These are phyloP conservation scores for Pleoardoris graminearum DNA, from an alignment of 2,329 filamentous ascomycete genomes.

Conservation along the genomic window DNA sequence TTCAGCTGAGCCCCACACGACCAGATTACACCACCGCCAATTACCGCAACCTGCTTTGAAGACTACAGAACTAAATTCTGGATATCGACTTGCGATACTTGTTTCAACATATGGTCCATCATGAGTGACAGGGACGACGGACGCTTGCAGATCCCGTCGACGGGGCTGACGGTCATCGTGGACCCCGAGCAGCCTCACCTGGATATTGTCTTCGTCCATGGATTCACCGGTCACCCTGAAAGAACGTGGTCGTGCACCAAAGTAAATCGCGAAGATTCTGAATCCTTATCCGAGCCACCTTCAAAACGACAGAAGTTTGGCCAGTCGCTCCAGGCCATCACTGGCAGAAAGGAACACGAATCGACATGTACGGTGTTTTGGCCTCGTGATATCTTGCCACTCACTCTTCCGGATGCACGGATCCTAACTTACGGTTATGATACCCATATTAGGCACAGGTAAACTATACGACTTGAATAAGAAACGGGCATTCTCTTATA, in stretches of 20 bases:
- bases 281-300: slow-evolving; percentile 8
- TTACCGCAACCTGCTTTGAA: too few relatives aligned
- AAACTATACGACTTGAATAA: not conserved
- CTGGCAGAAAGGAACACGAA: not conserved
- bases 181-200: slow-evolving; percentile 13
- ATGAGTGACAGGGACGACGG: not conserved
- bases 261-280: not conserved
- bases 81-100: not conserved
- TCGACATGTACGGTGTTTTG: slow-evolving; percentile 7
- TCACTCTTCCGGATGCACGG: slow-evolving; percentile 9
- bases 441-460: slow-evolving; percentile 16
- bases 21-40: not conserved
- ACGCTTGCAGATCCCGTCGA: slow-evolving; percentile 8
- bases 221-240: slow-evolving; percentile 17
- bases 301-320: slow-evolving; percentile 16
- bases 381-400: slow-evolving; percentile 14
- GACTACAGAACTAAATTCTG: too few relatives aligned
- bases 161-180: slow-evolving; percentile 15
- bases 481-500: not conserved
- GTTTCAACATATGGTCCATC: not conserved
- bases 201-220: slow-evolving; percentile 19
- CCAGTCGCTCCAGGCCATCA: slow-evolving; percentile 3
- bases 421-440: slow-evolving; percentile 19
- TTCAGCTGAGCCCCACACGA: not conserved
- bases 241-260: slow-evolving; percentile 16